These are phyloP conservation scores for Silene coronaria DNA, from an alignment of 179 eudicot species.

Conservation along the genomic window DNA sequence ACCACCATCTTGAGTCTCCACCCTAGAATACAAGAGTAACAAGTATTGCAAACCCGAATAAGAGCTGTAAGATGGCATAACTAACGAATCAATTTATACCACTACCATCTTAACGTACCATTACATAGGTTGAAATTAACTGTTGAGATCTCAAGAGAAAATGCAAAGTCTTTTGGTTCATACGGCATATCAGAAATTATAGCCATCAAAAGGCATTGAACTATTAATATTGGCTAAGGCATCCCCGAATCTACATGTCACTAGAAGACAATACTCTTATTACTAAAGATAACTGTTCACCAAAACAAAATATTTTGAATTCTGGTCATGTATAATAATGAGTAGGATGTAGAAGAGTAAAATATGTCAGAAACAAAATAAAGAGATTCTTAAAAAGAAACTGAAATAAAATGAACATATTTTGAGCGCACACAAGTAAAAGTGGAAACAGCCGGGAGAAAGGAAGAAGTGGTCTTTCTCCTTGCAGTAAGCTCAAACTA, in stretches of 20 bases:
- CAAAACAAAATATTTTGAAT: no score
- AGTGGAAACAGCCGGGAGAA: neutral
- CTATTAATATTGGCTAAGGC: no score
- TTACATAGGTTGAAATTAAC: no score
- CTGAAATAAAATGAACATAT: neutral
- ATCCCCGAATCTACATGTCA: no score
- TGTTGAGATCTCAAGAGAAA: no score
- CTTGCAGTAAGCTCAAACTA: conserved; percentile 3
- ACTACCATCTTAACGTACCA: neutral
- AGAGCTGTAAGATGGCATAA: neutral
- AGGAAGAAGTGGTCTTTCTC: neutral
- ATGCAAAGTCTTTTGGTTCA: no score
- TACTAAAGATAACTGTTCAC: no score
- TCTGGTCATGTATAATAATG: no score
- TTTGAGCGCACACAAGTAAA: neutral
- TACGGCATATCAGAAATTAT: no score
- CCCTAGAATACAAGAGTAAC: conserved; percentile 39
- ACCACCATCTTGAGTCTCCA: conserved; percentile 99
- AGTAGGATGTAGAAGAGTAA: neutral
- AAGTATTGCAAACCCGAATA: neutral
- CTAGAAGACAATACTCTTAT: no score
- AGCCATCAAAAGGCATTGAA: no score
- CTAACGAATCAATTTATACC: neutral
- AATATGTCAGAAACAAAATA: neutral
- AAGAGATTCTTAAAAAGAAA: no score